phyloP scores from a whole-genome alignment of 306 rosid genomes.

The Pterocarpus macrocarpus region DNA sequence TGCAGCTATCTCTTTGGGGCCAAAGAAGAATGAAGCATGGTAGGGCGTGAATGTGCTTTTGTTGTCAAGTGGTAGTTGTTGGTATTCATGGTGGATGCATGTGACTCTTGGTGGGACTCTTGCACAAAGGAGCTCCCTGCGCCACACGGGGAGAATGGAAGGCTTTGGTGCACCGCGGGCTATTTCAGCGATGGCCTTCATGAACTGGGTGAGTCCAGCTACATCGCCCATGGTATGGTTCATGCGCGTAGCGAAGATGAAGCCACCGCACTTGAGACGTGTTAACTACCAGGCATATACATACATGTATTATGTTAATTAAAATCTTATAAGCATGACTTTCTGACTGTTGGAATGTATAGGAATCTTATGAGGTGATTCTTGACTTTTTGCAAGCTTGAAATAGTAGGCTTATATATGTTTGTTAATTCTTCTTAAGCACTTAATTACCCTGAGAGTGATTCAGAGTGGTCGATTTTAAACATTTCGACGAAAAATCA shows the following conservation, averaged over 20 bases:
- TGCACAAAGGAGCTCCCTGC: constrained; percentile 8
- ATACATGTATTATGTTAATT: too few species aligned
- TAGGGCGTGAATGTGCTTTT: background rate
- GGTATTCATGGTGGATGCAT: constrained; percentile 5
- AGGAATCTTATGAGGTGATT: too few species aligned
- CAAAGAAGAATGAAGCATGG: constrained; percentile 43
- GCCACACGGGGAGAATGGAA: constrained; percentile 21
- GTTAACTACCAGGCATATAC: constrained; percentile 2
- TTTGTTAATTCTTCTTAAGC: too few species aligned
- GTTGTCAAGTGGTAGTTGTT: background rate
- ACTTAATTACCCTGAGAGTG: too few species aligned
- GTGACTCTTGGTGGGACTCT: constrained; percentile 41
- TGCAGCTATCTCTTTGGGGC: background rate
- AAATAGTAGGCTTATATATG: too few species aligned
- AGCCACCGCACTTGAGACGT: constrained; percentile 40
- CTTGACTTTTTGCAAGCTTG: too few species aligned
- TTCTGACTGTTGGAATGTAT: too few species aligned
- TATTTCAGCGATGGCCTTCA: constrained; percentile 19
- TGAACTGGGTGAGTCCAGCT: background rate
- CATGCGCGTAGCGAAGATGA: constrained; percentile 9
- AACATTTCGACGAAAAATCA: too few species aligned
- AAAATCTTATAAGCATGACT: too few species aligned
- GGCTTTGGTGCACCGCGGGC: constrained; percentile 27
- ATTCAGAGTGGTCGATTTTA: too few species aligned
- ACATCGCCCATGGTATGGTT: constrained; percentile 30